phyloP scores from a whole-genome alignment of 2,329 filamentous ascomycete species.

The Fusarium kyushuense region DNA sequence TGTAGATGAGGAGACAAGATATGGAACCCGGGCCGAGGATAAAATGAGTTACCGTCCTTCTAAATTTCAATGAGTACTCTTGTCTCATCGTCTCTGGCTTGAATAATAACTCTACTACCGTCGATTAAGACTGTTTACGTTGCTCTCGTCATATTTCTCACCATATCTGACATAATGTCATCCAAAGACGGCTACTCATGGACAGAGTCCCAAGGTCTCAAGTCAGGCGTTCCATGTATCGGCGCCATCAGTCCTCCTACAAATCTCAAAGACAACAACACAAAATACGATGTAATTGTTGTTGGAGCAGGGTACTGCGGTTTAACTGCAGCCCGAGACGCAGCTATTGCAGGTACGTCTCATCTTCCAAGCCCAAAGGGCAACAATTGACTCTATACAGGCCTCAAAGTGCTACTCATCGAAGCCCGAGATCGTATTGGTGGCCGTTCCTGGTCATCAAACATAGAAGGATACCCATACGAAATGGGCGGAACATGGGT shows the following conservation, averaged over 20 bases:
- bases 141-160: not conserved
- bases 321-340: constrained; percentile 48
- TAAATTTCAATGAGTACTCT: not conserved
- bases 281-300: constrained; percentile 47
- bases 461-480: constrained; percentile 58
- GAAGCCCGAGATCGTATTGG: constrained; percentile 63
- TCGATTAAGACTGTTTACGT: not conserved
- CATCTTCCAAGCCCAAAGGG: rapidly evolving
- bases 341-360: constrained; percentile 43
- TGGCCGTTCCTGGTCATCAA: constrained; percentile 60
- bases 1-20: not conserved
- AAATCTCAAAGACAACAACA: constrained; percentile 28
- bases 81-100: not conserved
- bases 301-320: constrained; percentile 51
- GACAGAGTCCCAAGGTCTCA: constrained; percentile 48
- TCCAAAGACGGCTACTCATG: constrained; percentile 51
- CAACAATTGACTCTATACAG: constrained; percentile 16
- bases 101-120: not conserved
- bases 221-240: constrained; percentile 49
- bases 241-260: constrained; percentile 48
- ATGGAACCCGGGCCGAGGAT: constrained; percentile 24
- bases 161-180: constrained; percentile 35
- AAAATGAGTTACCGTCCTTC: constrained; percentile 26
- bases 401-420: constrained; percentile 57
- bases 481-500: constrained; percentile 66